A percentile compares a stretch with the other conserved stretches of the same genome.
Evolutionary conservation across 139 green algal species (phyloP).

Genomic region (Chlorokybus atmophyticus): DNA sequence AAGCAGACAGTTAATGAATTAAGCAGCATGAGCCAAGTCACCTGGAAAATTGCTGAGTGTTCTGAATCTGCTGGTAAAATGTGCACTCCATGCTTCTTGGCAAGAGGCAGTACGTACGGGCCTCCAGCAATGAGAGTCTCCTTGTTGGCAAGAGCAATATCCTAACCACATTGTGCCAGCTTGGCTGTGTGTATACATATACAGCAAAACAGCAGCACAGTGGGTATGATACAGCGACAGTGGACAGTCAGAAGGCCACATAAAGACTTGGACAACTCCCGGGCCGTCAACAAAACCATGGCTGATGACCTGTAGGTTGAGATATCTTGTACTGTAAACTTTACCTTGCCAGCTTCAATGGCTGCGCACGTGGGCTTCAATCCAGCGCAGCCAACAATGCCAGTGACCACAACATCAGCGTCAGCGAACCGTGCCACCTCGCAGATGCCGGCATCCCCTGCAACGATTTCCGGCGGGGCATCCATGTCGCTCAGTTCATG

Average conservation of each 20-base stretch:
- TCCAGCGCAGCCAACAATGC: slow-evolving; percentile 94
- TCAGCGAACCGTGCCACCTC: slow-evolving; percentile 39
- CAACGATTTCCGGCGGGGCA: slow-evolving; percentile 77
- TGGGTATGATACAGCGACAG: too few relatives aligned
- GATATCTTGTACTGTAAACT: too few relatives aligned
- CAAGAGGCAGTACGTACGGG: slow-evolving; percentile 78
- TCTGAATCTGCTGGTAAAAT: slow-evolving; percentile 95
- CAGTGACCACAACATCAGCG: slow-evolving; percentile 51
- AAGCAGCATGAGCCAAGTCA: not conserved
- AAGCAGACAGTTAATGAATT: too few relatives aligned
- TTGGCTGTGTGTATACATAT: too few relatives aligned
- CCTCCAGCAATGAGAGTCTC: slow-evolving; percentile 95
- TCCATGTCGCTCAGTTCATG: slow-evolving; percentile 44
- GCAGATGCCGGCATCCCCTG: slow-evolving; percentile 59
- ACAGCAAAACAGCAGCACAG: too few relatives aligned
- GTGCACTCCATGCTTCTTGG: slow-evolving; percentile 71
- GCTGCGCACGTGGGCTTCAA: slow-evolving; percentile 88
- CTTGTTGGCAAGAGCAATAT: slow-evolving; percentile 99
- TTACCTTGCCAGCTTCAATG: slow-evolving; percentile 89
- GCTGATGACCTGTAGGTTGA: too few relatives aligned
- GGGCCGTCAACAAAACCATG: too few relatives aligned
- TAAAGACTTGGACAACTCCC: too few relatives aligned
- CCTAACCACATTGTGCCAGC: too few relatives aligned
- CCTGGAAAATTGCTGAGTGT: slow-evolving; percentile 96
- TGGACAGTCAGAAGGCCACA: too few relatives aligned